Evolutionary conservation across 73 alveolate species (phyloP), one percentile per base, ranked within the genome.

Genomic region (Blepharisma stoltei): DNA sequence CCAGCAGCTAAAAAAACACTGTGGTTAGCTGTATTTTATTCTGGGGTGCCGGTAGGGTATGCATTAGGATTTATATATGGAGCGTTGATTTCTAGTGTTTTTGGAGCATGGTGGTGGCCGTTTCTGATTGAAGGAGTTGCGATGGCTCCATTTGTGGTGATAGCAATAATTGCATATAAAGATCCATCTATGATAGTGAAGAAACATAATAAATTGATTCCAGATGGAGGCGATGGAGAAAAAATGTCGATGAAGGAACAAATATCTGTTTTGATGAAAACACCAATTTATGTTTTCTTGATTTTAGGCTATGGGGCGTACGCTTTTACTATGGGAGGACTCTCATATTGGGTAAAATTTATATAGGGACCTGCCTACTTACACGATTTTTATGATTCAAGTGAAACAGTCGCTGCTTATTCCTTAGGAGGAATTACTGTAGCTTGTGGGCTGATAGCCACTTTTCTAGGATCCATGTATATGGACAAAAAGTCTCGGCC

Each of bases 31-130:
- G 45, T 60, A 60, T 60, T 60, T 60, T 60, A 60, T 38, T 60
- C 73, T 14, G 73, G 46, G 3, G 23, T 60, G 18, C 23, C 73
- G 14, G 23, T 60, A 8, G 73, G 73, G 14, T 18, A 20, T 25
- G 73, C 73, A 2, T 11, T 60, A 9, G 73, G 73, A 38, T 20
- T 14, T 25, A 25, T 60, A 14, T 60, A 20, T 25, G 73, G 73
- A 18, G 23, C 14, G 0, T 14, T 25, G 18, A 25, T 25, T 18
- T 14, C n/a, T 60, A 38, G 23, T 14, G 73, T 4, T 60, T 38
- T 60, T 60, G 48, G 45, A 14, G 73, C 46, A 1, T 60, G 73
- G 73, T 60, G 11, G 14, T 60, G 73, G 73, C 73, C 73, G 2
- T 60, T 60, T 60, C 23, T 14, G 18, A 60, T 60, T 25, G 73